phyloP scores from a whole-genome alignment of 441 rosid species.

The Corymbia calophylla region DNA sequence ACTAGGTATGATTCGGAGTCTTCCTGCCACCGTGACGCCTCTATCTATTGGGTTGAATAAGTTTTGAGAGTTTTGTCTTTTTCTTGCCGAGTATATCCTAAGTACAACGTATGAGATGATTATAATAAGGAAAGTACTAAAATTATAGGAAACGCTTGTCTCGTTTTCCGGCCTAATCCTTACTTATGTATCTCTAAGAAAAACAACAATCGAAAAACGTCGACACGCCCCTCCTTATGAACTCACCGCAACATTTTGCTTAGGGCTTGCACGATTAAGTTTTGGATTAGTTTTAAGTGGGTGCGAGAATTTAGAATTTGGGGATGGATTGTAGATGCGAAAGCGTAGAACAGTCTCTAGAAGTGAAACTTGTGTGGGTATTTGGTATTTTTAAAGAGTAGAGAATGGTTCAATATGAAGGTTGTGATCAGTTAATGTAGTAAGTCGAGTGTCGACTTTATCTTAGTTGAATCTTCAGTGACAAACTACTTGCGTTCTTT shows the following conservation, averaged over 20 bases:
- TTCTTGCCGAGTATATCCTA: neutral
- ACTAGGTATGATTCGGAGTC: neutral
- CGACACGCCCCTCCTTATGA: neutral
- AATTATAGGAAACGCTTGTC: rapidly evolving
- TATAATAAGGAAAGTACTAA: neutral
- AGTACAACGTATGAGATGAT: neutral
- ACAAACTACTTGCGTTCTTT: neutral
- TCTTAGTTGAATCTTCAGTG: rapidly evolving
- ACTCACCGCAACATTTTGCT: neutral
- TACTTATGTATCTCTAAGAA: neutral
- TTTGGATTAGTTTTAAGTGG: neutral
- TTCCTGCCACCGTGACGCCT: neutral
- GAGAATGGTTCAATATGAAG: neutral
- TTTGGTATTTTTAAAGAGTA: neutral
- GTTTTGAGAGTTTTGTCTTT: neutral
- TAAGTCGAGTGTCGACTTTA: neutral
- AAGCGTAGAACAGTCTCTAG: neutral
- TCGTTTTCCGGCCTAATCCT: neutral
- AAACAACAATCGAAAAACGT: neutral
- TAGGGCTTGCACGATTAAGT: neutral
- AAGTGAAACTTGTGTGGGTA: rapidly evolving
- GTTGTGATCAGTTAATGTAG: neutral
- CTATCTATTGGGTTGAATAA: neutral
- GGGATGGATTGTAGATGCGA: rapidly evolving
- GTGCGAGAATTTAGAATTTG: neutral